phyloP scores from a whole-genome alignment of 2,329 filamentous ascomycete genomes.

The Talaromyces sp. region DNA sequence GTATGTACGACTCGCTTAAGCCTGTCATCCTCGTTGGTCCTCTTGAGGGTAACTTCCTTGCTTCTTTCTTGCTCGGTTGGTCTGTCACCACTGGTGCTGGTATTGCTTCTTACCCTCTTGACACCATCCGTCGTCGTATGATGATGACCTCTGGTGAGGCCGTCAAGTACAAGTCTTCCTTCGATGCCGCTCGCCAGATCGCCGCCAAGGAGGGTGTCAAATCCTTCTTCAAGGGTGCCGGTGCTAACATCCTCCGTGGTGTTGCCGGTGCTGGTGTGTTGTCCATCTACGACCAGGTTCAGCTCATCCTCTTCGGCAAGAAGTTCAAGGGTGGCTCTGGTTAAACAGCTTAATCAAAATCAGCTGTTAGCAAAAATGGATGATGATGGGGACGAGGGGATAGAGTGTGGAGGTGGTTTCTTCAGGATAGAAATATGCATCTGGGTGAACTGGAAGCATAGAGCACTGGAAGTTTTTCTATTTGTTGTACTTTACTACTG shows the following conservation, averaged over 20 bases:
- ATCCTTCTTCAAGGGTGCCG: conserved; percentile 99
- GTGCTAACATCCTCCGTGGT: conserved; percentile 99
- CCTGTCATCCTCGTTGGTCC: conserved; percentile 86
- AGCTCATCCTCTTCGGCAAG: conserved; percentile 99
- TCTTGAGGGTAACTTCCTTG: conserved; percentile 98
- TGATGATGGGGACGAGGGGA: conserved; percentile 18
- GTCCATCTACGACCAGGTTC: conserved; percentile 99
- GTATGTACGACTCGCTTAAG: conserved; percentile 99
- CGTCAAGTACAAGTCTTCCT: conserved; percentile 98
- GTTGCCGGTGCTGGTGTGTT: conserved; percentile 99
- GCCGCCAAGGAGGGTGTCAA: conserved; percentile 93
- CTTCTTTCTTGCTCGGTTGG: conserved; percentile 98
- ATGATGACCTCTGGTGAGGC: conserved; percentile 98
- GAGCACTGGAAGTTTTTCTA: conserved; percentile 42
- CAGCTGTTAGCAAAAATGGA: conserved; percentile 17
- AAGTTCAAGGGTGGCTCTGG: conserved; percentile 70
- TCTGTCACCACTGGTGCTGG: conserved; percentile 99
- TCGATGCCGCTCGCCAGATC: conserved; percentile 96
- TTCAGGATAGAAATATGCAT: conserved; percentile 44
- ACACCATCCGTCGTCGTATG: conserved; percentile 99
- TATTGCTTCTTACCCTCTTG: conserved; percentile 99
- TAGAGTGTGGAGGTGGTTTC: conserved; percentile 27
- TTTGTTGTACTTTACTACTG: conserved; percentile 49
- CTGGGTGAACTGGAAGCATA: conserved; percentile 44
- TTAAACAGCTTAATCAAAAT: conserved; percentile 24